These are phyloP conservation scores for Bacterosira constricta DNA, from an alignment of 108 stramenopile genomes.

Conservation along the genomic window DNA sequence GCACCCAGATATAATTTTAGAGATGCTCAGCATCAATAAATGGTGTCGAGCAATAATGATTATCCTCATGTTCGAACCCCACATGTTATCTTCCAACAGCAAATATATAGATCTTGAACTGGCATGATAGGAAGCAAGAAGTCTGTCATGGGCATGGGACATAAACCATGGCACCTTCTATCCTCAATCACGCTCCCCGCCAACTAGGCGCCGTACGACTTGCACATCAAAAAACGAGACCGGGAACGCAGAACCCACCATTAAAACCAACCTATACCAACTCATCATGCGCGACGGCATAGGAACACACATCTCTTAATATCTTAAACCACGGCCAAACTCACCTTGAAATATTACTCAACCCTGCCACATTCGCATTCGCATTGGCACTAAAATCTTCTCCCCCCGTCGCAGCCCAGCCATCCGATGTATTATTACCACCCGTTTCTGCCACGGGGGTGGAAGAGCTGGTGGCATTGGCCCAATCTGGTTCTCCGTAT, in stretches of 20 bases:
- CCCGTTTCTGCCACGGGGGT: conserved; percentile 24
- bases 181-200: neutral
- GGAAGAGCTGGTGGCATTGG: conserved; percentile 41
- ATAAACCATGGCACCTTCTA: no score
- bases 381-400: conserved; percentile 41
- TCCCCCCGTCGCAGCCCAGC: conserved; percentile 21
- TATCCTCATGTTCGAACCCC: conserved; percentile 29
- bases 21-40: neutral
- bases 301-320: neutral
- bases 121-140: neutral
- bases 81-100: neutral
- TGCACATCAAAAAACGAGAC: neutral
- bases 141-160: no score
- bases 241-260: neutral
- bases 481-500: conserved; percentile 79
- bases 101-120: neutral
- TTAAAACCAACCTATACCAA: neutral
- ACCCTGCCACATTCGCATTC: conserved; percentile 21
- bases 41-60: conserved; percentile 22
- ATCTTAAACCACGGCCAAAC: neutral
- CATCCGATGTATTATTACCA: conserved; percentile 4
- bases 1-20: conserved; percentile 5
- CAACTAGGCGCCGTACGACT: neutral
- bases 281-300: neutral
- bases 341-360: conserved; percentile 20